These are phyloP conservation scores for Lasiodiplodia citricola DNA, from an alignment of 2,329 filamentous ascomycete genomes.

Conservation along the genomic window DNA sequence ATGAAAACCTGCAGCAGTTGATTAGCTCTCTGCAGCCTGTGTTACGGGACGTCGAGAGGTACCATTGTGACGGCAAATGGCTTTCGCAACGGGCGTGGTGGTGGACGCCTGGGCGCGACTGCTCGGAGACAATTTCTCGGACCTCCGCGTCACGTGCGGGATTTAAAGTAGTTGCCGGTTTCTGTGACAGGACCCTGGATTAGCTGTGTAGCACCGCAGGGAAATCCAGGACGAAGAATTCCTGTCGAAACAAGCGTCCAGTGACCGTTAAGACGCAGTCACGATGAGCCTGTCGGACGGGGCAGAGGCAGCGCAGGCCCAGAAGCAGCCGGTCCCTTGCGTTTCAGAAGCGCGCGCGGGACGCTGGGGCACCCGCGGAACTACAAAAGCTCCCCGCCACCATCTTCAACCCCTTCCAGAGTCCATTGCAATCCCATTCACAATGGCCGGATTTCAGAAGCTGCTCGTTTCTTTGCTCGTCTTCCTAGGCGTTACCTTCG, in stretches of 20 bases:
- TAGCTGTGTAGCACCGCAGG: background rate
- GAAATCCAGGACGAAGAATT: background rate
- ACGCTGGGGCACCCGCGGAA: background rate
- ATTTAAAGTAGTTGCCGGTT: background rate
- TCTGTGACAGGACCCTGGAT: background rate
- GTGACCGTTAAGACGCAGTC: background rate
- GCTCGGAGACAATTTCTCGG: constrained; percentile 14
- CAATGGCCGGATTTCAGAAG: constrained; percentile 77
- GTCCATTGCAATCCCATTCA: constrained; percentile 38
- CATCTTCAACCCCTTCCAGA: background rate
- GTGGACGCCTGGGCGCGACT: background rate
- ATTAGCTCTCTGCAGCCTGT: background rate
- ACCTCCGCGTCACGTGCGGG: constrained; percentile 17
- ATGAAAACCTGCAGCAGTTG: constrained; percentile 72
- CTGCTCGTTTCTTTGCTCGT: constrained; percentile 74
- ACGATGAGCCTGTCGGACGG: background rate
- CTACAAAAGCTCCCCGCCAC: constrained; percentile 16
- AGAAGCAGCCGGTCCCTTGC: constrained; percentile 18
- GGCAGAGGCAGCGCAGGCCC: background rate
- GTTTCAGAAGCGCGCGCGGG: constrained; percentile 22
- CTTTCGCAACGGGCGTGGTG: background rate
- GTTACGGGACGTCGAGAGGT: background rate
- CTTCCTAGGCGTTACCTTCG: constrained; percentile 74
- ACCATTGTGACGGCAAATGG: constrained; percentile 13
- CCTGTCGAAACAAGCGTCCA: background rate